Percentiles rank a stretch among this genome's conserved stretches.
These are phyloP conservation scores for Chaetomiaceae sp. DNA, from an alignment of 2,329 filamentous ascomycete species.

Conservation along the genomic window DNA sequence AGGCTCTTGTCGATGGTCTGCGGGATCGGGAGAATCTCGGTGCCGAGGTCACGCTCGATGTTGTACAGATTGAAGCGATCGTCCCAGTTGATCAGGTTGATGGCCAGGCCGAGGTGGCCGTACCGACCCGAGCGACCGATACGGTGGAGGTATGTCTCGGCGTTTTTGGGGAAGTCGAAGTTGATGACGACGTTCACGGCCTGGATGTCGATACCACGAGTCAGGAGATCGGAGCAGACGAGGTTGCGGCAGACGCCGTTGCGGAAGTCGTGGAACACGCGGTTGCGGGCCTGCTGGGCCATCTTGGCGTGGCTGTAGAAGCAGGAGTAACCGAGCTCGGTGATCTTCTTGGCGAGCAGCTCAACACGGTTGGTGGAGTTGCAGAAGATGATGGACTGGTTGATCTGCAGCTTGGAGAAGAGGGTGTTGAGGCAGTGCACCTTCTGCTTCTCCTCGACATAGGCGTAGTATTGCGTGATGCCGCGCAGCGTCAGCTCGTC, in stretches of 20 bases:
- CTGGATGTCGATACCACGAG: conserved; percentile 98
- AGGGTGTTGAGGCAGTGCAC: conserved; percentile 98
- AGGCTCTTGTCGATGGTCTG: conserved; percentile 93
- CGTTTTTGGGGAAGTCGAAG: conserved; percentile 99
- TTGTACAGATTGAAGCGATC: conserved; percentile 98
- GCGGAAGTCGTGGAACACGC: conserved; percentile 98
- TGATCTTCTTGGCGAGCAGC: conserved; percentile 97
- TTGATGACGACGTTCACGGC: conserved; percentile 99
- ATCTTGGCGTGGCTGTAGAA: conserved; percentile 99
- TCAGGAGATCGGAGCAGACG: conserved; percentile 94
- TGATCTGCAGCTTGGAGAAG: conserved; percentile 98
- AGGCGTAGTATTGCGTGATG: conserved; percentile 99
- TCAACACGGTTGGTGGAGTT: conserved; percentile 99
- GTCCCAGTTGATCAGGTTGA: conserved; percentile 99
- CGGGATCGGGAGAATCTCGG: conserved; percentile 96
- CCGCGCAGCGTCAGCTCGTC: conserved; percentile 95
- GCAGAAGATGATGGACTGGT: conserved; percentile 99
- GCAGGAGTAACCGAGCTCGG: conserved; percentile 96
- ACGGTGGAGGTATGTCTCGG: conserved; percentile 96
- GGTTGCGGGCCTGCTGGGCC: conserved; percentile 94
- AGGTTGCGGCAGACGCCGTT: conserved; percentile 97
- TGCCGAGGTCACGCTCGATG: conserved; percentile 94
- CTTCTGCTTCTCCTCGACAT: conserved; percentile 98
- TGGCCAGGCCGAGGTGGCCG: conserved; percentile 93
- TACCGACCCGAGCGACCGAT: conserved; percentile 97